phyloP scores from a whole-genome alignment of 441 rosid genomes.

The Bocquillonia castaneifolia region DNA sequence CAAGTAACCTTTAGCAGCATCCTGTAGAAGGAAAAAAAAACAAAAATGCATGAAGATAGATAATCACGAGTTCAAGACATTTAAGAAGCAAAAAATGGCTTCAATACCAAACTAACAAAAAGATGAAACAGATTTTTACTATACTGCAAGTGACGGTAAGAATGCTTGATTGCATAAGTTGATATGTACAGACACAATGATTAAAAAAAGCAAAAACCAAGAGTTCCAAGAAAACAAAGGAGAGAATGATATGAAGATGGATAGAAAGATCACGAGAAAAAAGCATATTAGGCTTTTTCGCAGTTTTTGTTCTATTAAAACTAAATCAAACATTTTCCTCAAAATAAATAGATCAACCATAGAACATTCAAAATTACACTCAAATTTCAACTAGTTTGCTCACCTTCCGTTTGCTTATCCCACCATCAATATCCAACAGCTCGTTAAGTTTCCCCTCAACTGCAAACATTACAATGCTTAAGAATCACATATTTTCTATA shows the following conservation, averaged over 20 bases:
- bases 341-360: no score
- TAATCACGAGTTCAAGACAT: background rate
- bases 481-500: conserved; percentile 8
- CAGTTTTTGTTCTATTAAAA: background rate
- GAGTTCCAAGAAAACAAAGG: background rate
- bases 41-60: background rate
- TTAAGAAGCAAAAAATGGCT: background rate
- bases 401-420: conserved; percentile 91
- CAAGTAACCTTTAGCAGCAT: conserved; percentile 86
- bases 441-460: conserved; percentile 97
- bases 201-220: background rate
- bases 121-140: conserved; percentile 2
- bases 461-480: conserved; percentile 35
- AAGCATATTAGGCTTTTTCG: background rate
- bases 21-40: conserved; percentile 41
- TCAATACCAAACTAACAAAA: background rate
- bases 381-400: conserved; percentile 26
- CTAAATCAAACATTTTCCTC: no score
- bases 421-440: conserved; percentile 88
- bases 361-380: background rate
- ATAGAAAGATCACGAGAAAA: background rate
- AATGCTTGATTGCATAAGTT: background rate
- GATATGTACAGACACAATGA: background rate
- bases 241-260: background rate
- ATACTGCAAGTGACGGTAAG: conserved; percentile 3